Evolutionary conservation across 2,329 filamentous ascomycete species (phyloP), one percentile per base, ranked within the genome.

Genomic region (Gaeumannomyces sp.): DNA sequence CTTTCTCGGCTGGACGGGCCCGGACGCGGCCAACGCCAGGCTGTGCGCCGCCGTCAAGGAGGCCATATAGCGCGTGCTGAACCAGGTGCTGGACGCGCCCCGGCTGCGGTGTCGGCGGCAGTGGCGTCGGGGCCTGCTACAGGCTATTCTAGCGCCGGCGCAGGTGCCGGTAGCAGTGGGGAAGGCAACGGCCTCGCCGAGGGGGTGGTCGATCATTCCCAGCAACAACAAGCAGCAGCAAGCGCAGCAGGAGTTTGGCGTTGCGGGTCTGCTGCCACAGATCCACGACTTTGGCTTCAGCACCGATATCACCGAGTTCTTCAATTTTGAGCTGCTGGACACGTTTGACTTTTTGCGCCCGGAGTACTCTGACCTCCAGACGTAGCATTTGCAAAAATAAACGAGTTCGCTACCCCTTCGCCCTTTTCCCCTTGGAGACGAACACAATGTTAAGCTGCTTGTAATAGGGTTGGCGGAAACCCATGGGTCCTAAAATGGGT

Each of bases 1-100:
- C 0, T 84, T 83, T 64, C 74, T 84, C 14, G 80, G 81, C 63
- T 84, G 81, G 81, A 75, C 84, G 1, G 74, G 76, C 4, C 79
- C 80, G 0, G 76, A 76, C 2, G 79, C 79, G 0, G 80, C 81
- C 2, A 84, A 84, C 38, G 78, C 77, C 7, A 75, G 79, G n/a
- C 72, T 84, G 6, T 83, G 81, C 68, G 72, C 70, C 25, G 74
- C 79, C 27, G 81, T 79, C 70, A 79, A 79, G 65, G 73, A 73
- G 3, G 75, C 83, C n/a, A 82, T 84, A 59, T 77, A 81, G 64
- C 78, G 76, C 19, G 82, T 83, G 1, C 73, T 84, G 13, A 81
- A 83, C 53, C 78, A 82, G 60, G 76, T 80, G 3, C 73, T 84
- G 16, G 82, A 83, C 66, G 25, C 27, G 19, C 50, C 38, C 61